Evolutionary conservation across 352 stramenopile genomes (phyloP), one percentile per base, ranked within the genome.

Genomic region (Blastocystis sp.): DNA sequence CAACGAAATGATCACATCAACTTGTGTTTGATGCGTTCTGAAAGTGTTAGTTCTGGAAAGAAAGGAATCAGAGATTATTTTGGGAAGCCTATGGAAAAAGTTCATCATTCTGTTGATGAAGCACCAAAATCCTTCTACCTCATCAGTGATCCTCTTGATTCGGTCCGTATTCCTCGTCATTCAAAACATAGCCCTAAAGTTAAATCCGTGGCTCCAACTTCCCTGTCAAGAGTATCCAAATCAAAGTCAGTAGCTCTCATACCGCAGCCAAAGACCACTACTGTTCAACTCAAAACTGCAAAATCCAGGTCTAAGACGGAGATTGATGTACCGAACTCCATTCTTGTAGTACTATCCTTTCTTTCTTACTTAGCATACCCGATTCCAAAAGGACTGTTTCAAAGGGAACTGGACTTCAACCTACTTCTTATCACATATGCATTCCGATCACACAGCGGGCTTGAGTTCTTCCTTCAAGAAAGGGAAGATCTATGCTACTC

Each of bases 401-500:
- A 32, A 54, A 19, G 37, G 24, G 27, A 61, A 35, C 27, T 69
- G 59, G 59, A 46, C 39, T 19, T 63, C 14, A 1, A 35, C 51
- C 24, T 51, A 49, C 6, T 80, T 80, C 43, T 24, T 80, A 16
- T 80, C 69, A 29, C 69, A 80, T 39, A 58, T 80, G 16, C 69
- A 80, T 42, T 49, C 69, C 5, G 69, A 80, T 54, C 69, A 80
- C 27, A 39, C 32, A 6, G 2, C 24, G 3, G 69, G 69, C 16
- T 37, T 80, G 37, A 63, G 11, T 3, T 46, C 58, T 32, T 9
- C 14, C 6, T 80, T 80, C n/a, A 59, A 14, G 1, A 54, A 54
- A 11, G 69, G 46, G 11, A 63, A 65, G 16, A 58, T 80, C 43
- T 24, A 27, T 63, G 69, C 69, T 3, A 80, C 69, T 4, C 69